Evolutionary conservation across 805 yeast genomes (phyloP).

Genomic region (Torulaspora maleeae): DNA sequence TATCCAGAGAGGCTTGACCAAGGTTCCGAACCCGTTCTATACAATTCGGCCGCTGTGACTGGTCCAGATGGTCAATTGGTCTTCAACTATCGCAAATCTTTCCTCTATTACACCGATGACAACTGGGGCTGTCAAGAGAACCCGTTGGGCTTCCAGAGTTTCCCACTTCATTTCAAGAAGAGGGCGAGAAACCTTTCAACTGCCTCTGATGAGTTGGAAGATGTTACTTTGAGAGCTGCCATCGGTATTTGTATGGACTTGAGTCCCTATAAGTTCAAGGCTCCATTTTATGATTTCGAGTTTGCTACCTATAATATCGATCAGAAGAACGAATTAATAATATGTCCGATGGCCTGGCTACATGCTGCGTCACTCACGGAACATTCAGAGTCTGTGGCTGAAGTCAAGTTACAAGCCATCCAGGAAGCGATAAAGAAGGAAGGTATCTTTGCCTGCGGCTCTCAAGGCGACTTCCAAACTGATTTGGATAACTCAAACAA

Average conservation of each 20-base stretch:
- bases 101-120: conserved; percentile 73
- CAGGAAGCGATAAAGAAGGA: conserved; percentile 11
- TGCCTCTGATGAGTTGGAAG: conserved; percentile 16
- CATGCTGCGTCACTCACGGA: conserved; percentile 42
- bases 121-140: conserved; percentile 75
- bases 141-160: conserved; percentile 52
- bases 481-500: conserved; percentile 19
- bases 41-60: conserved; percentile 68
- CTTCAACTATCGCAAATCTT: conserved; percentile 69
- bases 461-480: conserved; percentile 25
- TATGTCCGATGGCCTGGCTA: conserved; percentile 89
- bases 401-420: conserved; percentile 11
- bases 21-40: conserved; percentile 35
- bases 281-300: conserved; percentile 73
- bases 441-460: conserved; percentile 24
- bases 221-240: conserved; percentile 41
- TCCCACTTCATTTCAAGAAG: conserved; percentile 39
- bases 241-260: conserved; percentile 94
- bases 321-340: conserved; percentile 48
- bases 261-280: conserved; percentile 77
- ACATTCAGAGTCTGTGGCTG: conserved; percentile 15
- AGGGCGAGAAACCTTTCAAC: conserved; percentile 13
- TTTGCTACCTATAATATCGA: conserved; percentile 52
- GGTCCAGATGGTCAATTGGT: conserved; percentile 54
- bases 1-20: conserved; percentile 57